Evolutionary conservation across 1,284 basidiomycete genomes (phyloP), one percentile per base, ranked within the genome.

Genomic region (Boletellus sp.): DNA sequence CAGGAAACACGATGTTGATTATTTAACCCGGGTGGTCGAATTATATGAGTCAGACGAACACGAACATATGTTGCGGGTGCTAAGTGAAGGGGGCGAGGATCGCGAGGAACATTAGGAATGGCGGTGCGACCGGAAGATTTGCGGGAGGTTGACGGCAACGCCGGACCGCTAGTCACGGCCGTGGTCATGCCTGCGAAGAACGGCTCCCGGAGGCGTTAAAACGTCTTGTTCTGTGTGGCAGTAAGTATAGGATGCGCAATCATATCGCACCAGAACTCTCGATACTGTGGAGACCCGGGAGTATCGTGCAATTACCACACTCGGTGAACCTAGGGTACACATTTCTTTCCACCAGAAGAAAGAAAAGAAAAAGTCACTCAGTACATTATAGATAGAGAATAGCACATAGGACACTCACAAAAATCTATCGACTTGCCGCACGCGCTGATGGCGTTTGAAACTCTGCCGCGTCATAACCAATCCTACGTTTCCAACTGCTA

Each of bases 341-440:
- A 45, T 38, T 5, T 3, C 42, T 45, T 54, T 26, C 16, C 5
- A 22, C 15, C 15, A 24, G 28, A 24, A n/a, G 32, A n/a, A n/a
- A n/a, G 10, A 44, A 8, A 33, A 37, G 12, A 35, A 5, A 8
- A 18, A 11, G 11, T 24, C 16, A 7, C 18, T 59, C 21, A 59
- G 39, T 18, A n/a, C 24, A 21, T 10, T 12, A 35, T 1, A 22
- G 11, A 42, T 42, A 8, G 22, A 36, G 36, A 35, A 32, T n/a
- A 22, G 13, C 3, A 41, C 26, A 8, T 1, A 19, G 18, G 32
- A 46, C 5, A 57, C 56, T 24, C 19, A 60, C 56, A 26, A 33
- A 24, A 21, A 45, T 40, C 38, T 52, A 51, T 45, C 35, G 19
- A 58, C 13, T 4, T 32, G 13, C 13, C 22, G 13, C 24, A 6